Evolutionary conservation across 768 basidiomycete species (phyloP).

Genomic region (Clavaria fumosa): DNA sequence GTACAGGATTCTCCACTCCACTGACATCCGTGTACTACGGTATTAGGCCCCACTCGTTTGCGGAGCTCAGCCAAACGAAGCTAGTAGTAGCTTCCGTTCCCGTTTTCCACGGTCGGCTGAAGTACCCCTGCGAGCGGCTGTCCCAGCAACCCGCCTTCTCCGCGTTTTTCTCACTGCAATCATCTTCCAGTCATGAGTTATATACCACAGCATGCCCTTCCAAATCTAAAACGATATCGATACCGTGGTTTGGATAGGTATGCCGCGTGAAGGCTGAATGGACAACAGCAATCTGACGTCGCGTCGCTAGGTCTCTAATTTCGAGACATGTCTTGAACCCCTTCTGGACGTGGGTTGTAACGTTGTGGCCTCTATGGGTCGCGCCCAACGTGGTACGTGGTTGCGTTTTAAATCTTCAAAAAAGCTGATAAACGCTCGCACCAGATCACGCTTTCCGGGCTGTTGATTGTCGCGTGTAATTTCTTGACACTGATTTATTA

Average conservation of each 20-base stretch:
- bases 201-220: conserved; percentile 38
- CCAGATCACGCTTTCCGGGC: conserved; percentile 85
- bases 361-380: conserved; percentile 66
- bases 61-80: too few species aligned
- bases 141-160: too few species aligned
- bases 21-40: too few species aligned
- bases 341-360: conserved; percentile 89
- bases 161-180: too few species aligned
- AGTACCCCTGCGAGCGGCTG: too few species aligned
- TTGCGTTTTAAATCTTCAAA: conserved; percentile 1
- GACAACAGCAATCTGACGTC: conserved; percentile 5
- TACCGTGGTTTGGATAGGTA: conserved; percentile 62
- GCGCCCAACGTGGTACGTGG: conserved; percentile 77
- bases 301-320: conserved; percentile 52
- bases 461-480: conserved; percentile 69
- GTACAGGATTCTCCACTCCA: too few species aligned
- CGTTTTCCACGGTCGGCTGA: too few species aligned
- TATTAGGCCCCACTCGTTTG: too few species aligned
- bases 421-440: not conserved
- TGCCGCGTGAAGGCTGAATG: conserved; percentile 10
- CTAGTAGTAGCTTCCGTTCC: too few species aligned
- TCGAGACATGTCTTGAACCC: conserved; percentile 67
- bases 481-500: conserved; percentile 71
- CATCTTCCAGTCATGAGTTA: conserved; percentile 30
- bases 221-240: conserved; percentile 47